Percentiles rank a stretch among this genome's conserved stretches.
Conservation (phyloP, 1,284 basidiomycete species). For the Moesziomyces parantarcticus region DNA sequence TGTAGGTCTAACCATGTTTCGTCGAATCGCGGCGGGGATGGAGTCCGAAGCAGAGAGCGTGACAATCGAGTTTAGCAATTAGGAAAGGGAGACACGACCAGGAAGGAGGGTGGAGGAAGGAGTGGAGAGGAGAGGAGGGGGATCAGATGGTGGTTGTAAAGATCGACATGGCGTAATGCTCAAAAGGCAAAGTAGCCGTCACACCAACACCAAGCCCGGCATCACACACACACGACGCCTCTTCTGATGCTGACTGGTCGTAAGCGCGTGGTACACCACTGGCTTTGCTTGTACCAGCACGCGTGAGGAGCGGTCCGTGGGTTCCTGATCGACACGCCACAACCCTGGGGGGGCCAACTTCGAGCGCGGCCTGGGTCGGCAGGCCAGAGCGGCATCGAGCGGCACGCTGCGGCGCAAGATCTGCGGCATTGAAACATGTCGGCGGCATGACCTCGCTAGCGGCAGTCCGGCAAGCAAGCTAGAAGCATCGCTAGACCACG, state of each 20-base stretch:
- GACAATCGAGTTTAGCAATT: too few species aligned
- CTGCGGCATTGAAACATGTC: conserved; percentile 34
- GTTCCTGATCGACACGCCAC: conserved; percentile 30
- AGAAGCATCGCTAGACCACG: conserved; percentile 1
- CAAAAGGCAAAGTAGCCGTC: too few species aligned
- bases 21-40: background rate
- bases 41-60: conserved; percentile 8
- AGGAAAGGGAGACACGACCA: background rate
- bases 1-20: conserved; percentile 26
- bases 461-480: background rate
- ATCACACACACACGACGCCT: too few species aligned
- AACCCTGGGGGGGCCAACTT: background rate
- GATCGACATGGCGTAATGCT: too few species aligned
- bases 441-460: conserved; percentile 17
- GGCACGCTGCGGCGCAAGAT: background rate
- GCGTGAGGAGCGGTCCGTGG: background rate
- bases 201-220: too few species aligned
- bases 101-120: conserved; percentile 1
- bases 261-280: background rate
- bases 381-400: background rate
- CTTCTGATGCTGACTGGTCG: too few species aligned
- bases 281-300: background rate
- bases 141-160: conserved; percentile 2
- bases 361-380: too few species aligned
- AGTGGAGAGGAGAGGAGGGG: conserved; percentile 4